Percentiles rank a stretch among this genome's conserved stretches.
Conservation (phyloP, 116 monocot genomes). For the Trichopus zeylanicus region DNA sequence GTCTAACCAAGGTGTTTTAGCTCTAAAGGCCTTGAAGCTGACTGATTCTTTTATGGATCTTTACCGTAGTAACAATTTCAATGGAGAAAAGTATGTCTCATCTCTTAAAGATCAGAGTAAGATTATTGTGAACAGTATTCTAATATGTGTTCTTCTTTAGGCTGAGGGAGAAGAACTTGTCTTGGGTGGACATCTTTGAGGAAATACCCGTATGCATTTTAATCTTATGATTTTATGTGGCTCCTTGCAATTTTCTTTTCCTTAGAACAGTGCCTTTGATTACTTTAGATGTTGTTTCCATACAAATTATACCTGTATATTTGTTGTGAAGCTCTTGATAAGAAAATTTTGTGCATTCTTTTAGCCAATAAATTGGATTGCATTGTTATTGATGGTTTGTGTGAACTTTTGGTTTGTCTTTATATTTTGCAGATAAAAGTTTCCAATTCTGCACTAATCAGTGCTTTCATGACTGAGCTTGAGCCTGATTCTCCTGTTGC, state of each 20-base stretch:
- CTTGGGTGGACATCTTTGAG: slow-evolving; percentile 98
- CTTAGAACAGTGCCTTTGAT: no score
- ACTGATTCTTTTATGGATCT: slow-evolving; percentile 94
- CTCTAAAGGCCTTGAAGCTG: slow-evolving; percentile 84
- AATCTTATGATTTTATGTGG: no score
- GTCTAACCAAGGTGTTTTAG: slow-evolving; percentile 80
- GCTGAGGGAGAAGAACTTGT: slow-evolving; percentile 80
- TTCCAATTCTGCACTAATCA: slow-evolving; percentile 94
- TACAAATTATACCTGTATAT: no score
- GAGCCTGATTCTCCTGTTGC: slow-evolving; percentile 83
- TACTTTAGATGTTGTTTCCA: background rate
- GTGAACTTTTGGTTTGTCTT: no score
- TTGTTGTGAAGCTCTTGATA: no score
- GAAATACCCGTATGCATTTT: slow-evolving; percentile 71
- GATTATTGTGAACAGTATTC: background rate
- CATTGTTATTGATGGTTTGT: no score
- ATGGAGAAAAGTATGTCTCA: slow-evolving; percentile 69
- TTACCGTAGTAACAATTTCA: slow-evolving; percentile 70
- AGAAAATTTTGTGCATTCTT: background rate
- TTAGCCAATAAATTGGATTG: no score
- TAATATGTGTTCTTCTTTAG: slow-evolving; percentile 23
- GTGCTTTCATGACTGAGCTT: slow-evolving; percentile 90
- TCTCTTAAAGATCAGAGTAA: background rate
- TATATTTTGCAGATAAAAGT: slow-evolving; percentile 61
- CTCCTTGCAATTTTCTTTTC: no score